These are phyloP conservation scores for Mycena pura DNA, from an alignment of 768 basidiomycete species.

Conservation along the genomic window DNA sequence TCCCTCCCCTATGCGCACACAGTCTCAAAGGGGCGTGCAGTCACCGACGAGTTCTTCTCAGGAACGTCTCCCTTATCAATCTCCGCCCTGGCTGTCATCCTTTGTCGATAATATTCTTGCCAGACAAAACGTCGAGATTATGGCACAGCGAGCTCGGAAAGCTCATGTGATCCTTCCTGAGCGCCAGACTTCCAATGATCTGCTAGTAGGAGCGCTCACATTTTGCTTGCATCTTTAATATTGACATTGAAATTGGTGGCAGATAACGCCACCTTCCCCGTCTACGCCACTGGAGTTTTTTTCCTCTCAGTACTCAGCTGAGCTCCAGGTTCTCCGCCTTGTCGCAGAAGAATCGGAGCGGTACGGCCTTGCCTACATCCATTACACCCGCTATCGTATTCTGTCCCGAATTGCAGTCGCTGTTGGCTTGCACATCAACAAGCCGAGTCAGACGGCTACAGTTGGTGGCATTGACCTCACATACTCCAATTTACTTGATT, in stretches of 20 bases:
- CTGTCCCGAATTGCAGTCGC: not conserved
- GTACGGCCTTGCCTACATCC: not conserved
- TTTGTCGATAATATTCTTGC: not conserved
- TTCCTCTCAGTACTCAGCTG: not conserved
- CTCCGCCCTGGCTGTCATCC: not conserved
- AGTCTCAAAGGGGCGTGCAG: no score
- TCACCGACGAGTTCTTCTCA: not conserved
- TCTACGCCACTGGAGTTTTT: not conserved
- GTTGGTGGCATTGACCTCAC: not conserved
- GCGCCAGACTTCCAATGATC: no score
- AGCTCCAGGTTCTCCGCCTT: no score
- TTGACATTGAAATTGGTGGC: no score
- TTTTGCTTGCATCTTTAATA: no score
- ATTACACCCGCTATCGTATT: not conserved
- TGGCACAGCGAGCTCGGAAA: no score
- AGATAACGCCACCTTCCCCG: not conserved
- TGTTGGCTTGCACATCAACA: not conserved
- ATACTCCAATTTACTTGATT: not conserved
- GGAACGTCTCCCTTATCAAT: not conserved
- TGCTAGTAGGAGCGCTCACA: no score
- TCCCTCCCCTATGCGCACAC: no score
- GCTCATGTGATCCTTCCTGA: not conserved
- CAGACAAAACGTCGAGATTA: not conserved
- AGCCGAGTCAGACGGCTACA: not conserved
- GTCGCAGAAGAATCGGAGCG: no score